A percentile compares a stretch with the other conserved stretches of the same genome.
phyloP scores from a whole-genome alignment of 768 basidiomycete species.

The Fomitopsis serialis region DNA sequence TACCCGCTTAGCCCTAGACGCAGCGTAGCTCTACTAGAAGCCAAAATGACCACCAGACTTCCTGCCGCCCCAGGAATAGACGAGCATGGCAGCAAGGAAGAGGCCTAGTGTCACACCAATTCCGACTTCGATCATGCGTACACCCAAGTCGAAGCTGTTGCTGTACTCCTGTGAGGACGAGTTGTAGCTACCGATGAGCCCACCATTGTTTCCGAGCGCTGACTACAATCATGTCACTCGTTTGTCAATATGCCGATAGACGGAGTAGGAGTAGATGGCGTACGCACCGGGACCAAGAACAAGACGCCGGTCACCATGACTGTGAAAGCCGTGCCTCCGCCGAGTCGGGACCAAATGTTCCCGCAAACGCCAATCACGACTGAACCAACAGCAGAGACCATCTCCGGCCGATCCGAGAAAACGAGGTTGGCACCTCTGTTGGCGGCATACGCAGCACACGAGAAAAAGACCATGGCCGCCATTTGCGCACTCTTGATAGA shows the following conservation, averaged over 20 bases:
- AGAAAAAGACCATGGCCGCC: conserved; percentile 72
- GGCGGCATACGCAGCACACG: conserved; percentile 68
- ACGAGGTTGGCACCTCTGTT: conserved; percentile 58
- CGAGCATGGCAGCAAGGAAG: conserved; percentile 74
- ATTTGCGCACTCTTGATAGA: conserved; percentile 65
- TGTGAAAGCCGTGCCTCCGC: conserved; percentile 80
- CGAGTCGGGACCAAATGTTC: conserved; percentile 72
- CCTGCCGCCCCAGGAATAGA: conserved; percentile 70
- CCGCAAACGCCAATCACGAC: conserved; percentile 75
- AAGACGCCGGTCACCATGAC: conserved; percentile 93
- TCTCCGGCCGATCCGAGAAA: conserved; percentile 63
- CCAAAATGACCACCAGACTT: conserved; percentile 75
- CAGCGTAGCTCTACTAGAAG: conserved; percentile 52
- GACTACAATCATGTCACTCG: conserved; percentile 36
- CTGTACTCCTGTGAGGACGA: conserved; percentile 67
- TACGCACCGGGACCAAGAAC: conserved; percentile 79
- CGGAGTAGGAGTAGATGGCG: neutral
- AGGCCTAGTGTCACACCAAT: conserved; percentile 83
- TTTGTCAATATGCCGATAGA: neutral
- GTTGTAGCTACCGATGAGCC: conserved; percentile 54
- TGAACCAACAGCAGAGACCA: conserved; percentile 75
- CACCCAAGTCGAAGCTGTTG: conserved; percentile 70
- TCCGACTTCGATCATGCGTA: conserved; percentile 81
- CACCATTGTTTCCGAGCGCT: conserved; percentile 71
- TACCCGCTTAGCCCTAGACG: too few relatives aligned